A percentile compares a stretch with the other conserved stretches of the same genome.
Conservation (phyloP, 495 filamentous ascomycete genomes). For the Amphirosellinia nigrospora region DNA sequence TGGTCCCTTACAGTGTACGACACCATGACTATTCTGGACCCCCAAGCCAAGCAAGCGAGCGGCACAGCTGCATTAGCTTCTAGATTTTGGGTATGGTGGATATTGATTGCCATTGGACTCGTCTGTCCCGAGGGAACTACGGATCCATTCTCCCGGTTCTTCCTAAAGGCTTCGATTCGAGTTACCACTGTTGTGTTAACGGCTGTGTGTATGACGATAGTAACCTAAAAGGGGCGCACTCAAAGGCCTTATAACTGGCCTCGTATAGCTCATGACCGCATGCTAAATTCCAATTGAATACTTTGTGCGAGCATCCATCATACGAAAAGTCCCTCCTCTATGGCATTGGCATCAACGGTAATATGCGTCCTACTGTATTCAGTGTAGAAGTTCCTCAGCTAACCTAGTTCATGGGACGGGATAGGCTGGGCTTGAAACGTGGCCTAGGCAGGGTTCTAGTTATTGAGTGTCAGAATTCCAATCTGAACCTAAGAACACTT, state of each 20-base stretch:
- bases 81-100: constrained; percentile 2
- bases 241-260: neutral
- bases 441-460: constrained; percentile 11
- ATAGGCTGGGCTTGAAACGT: constrained; percentile 14
- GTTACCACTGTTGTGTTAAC: neutral
- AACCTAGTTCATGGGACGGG: neutral
- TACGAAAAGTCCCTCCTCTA: neutral
- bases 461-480: neutral
- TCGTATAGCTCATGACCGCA: neutral
- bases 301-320: neutral
- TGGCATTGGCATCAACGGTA: neutral
- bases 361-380: neutral
- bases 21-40: neutral
- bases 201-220: neutral
- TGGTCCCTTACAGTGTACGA: neutral
- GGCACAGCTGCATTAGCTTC: constrained; percentile 20
- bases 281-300: neutral
- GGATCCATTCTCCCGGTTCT: constrained; percentile 24
- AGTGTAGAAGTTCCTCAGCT: too few species aligned
- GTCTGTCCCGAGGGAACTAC: constrained; percentile 6
- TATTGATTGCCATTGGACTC: constrained; percentile 8
- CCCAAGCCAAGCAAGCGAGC: constrained; percentile 13
- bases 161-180: neutral
- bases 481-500: neutral
- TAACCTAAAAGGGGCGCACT: too few species aligned